These are phyloP conservation scores for Calocybe gambosa DNA, from an alignment of 1,284 basidiomycete genomes.

Conservation along the genomic window DNA sequence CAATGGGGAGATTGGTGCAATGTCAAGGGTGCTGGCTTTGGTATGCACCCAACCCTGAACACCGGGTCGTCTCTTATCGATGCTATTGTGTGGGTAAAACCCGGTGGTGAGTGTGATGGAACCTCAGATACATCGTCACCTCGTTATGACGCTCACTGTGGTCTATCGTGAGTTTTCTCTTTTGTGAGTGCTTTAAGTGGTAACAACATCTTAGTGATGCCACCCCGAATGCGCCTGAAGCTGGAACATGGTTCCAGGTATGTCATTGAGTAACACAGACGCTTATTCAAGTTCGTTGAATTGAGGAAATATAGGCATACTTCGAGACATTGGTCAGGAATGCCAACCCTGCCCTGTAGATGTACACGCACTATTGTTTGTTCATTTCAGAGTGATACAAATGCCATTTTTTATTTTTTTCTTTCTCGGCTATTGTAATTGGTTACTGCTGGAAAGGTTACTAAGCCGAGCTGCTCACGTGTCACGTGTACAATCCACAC, in stretches of 20 bases:
- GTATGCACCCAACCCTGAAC: slow-evolving; percentile 50
- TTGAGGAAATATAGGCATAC: slow-evolving; percentile 42
- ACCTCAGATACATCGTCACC: slow-evolving; percentile 53
- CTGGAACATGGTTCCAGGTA: slow-evolving; percentile 58
- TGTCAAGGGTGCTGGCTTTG: slow-evolving; percentile 57
- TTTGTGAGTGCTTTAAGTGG: neutral
- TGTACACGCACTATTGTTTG: neutral
- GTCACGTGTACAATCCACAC: neutral
- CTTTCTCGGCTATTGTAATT: neutral
- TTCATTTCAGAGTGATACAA: slow-evolving; percentile 1
- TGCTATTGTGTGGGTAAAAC: slow-evolving; percentile 64
- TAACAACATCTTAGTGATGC: slow-evolving; percentile 35
- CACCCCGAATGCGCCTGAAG: slow-evolving; percentile 50
- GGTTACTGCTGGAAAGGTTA: neutral
- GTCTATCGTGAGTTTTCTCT: slow-evolving; percentile 31
- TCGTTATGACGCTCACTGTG: slow-evolving; percentile 53
- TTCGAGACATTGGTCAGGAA: slow-evolving; percentile 49
- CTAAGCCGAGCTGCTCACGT: neutral
- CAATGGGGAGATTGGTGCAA: slow-evolving; percentile 57
- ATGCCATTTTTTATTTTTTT: neutral
- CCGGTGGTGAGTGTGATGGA: slow-evolving; percentile 63
- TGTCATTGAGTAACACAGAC: neutral
- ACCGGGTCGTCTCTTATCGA: slow-evolving; percentile 52
- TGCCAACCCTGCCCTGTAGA: slow-evolving; percentile 48
- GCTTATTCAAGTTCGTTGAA: neutral